A percentile compares a stretch with the other conserved stretches of the same genome.
phyloP scores from a whole-genome alignment of 495 filamentous ascomycete genomes.

The Opeltia flavorubescens region DNA sequence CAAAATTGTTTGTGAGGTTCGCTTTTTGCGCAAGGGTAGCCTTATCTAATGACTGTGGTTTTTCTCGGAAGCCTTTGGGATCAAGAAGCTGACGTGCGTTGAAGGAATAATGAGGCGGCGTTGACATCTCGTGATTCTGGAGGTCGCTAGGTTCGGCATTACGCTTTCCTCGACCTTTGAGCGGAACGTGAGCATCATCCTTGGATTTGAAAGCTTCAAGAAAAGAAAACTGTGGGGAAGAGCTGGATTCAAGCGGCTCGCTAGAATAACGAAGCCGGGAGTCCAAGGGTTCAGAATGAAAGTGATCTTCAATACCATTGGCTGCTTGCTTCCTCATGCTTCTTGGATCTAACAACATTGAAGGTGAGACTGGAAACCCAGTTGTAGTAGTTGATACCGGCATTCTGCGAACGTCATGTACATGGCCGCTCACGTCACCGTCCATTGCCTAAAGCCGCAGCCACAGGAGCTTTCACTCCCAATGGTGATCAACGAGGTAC shows the following conservation, averaged over 20 bases:
- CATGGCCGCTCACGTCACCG: background rate
- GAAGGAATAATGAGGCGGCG: background rate
- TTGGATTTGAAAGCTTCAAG: background rate
- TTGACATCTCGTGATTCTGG: background rate
- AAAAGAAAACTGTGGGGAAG: background rate
- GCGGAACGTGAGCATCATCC: conserved; percentile 14
- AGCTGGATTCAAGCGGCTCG: conserved; percentile 1
- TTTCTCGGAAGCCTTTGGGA: conserved; percentile 10
- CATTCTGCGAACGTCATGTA: conserved; percentile 2
- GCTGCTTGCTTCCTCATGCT: conserved; percentile 11
- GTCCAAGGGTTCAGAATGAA: conserved; percentile 1
- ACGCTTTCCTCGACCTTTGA: conserved; percentile 5
- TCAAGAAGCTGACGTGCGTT: conserved; percentile 14
- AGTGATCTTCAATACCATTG: conserved; percentile 11
- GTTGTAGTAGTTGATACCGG: conserved; percentile 2
- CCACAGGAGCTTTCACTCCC: no score
- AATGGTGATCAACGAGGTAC: no score
- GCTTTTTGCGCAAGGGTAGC: background rate
- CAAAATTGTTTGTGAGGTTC: conserved; percentile 2
- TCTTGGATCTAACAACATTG: conserved; percentile 13
- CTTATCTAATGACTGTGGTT: background rate
- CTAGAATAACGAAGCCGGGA: conserved; percentile 1
- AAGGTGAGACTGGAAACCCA: conserved; percentile 4
- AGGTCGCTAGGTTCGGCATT: background rate
- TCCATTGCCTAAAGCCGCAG: no score